Percentiles rank a stretch among this genome's conserved stretches.
These are phyloP conservation scores for Hypholoma sublateritium DNA, from an alignment of 768 basidiomycete species.

Conservation along the genomic window DNA sequence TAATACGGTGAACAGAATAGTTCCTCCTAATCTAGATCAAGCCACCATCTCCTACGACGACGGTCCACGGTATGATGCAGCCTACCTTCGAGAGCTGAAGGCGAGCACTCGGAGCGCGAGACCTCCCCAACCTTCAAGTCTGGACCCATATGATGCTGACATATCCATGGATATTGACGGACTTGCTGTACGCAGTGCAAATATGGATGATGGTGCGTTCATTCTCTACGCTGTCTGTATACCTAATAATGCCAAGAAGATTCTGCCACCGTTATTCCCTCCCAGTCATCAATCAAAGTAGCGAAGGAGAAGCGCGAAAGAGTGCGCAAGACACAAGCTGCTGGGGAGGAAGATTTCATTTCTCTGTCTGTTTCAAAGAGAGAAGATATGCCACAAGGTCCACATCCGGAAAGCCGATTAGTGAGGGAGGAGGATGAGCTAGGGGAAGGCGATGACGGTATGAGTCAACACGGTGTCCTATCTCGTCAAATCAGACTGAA, in stretches of 20 bases:
- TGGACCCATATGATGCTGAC: conserved; percentile 50
- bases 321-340: conserved; percentile 46
- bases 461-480: conserved; percentile 15
- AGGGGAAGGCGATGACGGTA: conserved; percentile 88
- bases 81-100: conserved; percentile 75
- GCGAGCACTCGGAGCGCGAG: conserved; percentile 68
- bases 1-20: conserved; percentile 30
- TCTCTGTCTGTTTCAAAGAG: conserved; percentile 69
- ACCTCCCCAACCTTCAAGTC: conserved; percentile 31
- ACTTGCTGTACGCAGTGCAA: conserved; percentile 31
- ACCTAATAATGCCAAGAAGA: conserved; percentile 26
- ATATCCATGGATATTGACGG: conserved; percentile 47
- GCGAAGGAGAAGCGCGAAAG: conserved; percentile 79
- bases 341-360: conserved; percentile 70
- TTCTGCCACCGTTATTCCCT: conserved; percentile 50
- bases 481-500: not conserved
- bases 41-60: conserved; percentile 52
- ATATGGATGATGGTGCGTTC: conserved; percentile 26
- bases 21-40: conserved; percentile 53
- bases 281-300: conserved; percentile 66
- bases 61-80: conserved; percentile 68
- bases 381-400: conserved; percentile 57
- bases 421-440: conserved; percentile 85
- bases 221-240: not conserved
- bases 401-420: conserved; percentile 83